Evolutionary conservation across 139 green algal genomes (phyloP), one percentile per base, ranked within the genome.

Genomic region (Helicosporidium sp.): DNA sequence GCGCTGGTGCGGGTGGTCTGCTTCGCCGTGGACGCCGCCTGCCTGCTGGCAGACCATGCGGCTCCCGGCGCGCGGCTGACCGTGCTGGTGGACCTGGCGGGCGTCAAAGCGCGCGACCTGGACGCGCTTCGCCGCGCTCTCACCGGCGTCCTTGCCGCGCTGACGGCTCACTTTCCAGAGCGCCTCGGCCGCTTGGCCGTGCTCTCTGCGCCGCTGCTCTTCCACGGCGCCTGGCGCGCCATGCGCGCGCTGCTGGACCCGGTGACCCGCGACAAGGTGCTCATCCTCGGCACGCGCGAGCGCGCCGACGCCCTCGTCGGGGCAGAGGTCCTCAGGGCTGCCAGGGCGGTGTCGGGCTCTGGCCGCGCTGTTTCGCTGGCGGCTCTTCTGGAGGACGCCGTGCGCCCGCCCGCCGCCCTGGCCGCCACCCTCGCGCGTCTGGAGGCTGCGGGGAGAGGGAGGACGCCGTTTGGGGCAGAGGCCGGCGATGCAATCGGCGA

Each of bases 201-300:
- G 20, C 45, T 82, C 23, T 68, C 79, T 47, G 66, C 67, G 1
- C 74, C 75, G 16, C 65, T 68, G 15, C 37, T 84, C 12, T 84
- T 84, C 57, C 75, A 54, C 41, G 58, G 52, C 5, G 37, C 80
- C n/a, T 84, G 75, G 75, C 54, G 68, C 33, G 16, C 75, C 10
- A 65, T 81, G 6, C 35, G 16, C 12, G 65, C 75, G 31, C 84
- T 84, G 55, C 47, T 84, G 23, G 37, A 75, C 23, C 25, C 48
- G 16, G 31, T 29, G 33, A 83, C 75, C 1, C 44, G 52, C 4
- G 33, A 56, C 3, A 84, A 84, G 51, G 76, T 83, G 31, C 15
- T 26, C 19, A 83, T 83, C 33, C 39, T 78, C 34, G 48, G 41
- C 8, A 52, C 63, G 22, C 22, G 10, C 1, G 39, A 29, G 0